phyloP scores from a whole-genome alignment of 495 filamentous ascomycete genomes.

The Cladorrhinum samala region DNA sequence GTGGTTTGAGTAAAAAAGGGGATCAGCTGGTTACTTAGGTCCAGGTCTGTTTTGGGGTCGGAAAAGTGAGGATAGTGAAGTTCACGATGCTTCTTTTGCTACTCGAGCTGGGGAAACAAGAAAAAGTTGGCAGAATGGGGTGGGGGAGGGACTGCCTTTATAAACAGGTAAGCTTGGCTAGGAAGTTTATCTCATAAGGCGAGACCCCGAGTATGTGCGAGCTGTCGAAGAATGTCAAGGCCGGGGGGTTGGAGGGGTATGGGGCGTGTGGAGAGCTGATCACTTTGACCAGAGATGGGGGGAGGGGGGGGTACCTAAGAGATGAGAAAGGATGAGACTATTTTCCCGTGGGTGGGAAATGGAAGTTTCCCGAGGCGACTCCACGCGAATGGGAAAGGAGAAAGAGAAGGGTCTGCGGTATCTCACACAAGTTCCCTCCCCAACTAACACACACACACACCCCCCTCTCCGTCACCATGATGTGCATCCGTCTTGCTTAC shows the following conservation, averaged over 20 bases:
- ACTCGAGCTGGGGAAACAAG: not conserved
- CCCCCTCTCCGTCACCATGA: slow-evolving; percentile 7
- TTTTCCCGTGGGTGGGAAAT: not conserved
- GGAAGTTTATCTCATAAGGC: slow-evolving; percentile 18
- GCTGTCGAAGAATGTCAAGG: too few species aligned
- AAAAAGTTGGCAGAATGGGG: slow-evolving; percentile 7
- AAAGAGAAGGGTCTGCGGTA: too few species aligned
- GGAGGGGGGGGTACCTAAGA: not conserved
- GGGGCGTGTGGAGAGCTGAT: too few species aligned
- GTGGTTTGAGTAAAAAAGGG: not conserved
- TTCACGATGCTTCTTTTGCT: not conserved
- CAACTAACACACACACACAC: not conserved
- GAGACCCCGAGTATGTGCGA: too few species aligned
- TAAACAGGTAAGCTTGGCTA: slow-evolving; percentile 18
- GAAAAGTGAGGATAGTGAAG: too few species aligned
- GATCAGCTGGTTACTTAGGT: too few species aligned
- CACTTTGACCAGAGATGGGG: too few species aligned
- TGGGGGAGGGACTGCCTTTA: slow-evolving; percentile 18
- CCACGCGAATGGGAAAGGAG: too few species aligned
- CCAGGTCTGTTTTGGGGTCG: too few species aligned
- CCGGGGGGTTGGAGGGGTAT: too few species aligned
- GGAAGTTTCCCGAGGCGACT: too few species aligned
- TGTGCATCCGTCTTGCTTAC: not conserved
- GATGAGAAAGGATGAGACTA: not conserved
- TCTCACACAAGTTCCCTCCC: not conserved